Conservation (phyloP, 495 filamentous ascomycete genomes). For the Trichoderma reesei region DNA sequence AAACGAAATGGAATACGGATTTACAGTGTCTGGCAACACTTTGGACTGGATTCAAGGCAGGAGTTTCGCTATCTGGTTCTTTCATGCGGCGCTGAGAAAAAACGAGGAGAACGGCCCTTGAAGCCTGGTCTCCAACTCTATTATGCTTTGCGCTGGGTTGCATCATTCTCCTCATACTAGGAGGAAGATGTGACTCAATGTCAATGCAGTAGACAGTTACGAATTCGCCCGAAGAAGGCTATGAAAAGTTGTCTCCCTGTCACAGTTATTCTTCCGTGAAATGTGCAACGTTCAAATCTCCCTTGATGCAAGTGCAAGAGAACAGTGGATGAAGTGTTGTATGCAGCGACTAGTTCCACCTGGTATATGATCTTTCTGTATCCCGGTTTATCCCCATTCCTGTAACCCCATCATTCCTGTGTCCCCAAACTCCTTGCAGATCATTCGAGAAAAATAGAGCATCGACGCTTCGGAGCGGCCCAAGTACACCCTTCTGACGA, state of each 20-base stretch:
- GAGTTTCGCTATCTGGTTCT: conserved; percentile 27
- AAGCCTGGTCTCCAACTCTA: conserved; percentile 53
- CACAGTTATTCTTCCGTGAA: neutral
- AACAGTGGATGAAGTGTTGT: neutral
- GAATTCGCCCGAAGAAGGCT: conserved; percentile 12
- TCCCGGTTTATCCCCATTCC: neutral
- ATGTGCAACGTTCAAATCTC: neutral
- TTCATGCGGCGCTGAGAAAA: conserved; percentile 46
- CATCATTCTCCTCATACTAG: neutral
- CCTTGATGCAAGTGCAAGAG: neutral
- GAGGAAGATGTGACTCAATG: neutral
- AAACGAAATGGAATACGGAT: neutral
- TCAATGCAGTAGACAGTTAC: conserved; percentile 11
- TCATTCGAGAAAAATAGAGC: neutral
- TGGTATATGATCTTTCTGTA: neutral
- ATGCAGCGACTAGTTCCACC: neutral
- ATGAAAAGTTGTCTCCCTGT: conserved; percentile 11
- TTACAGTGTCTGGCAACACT: conserved; percentile 14
- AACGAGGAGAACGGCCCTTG: conserved; percentile 57
- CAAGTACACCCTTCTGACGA: neutral
- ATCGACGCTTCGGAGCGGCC: neutral
- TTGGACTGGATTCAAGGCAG: conserved; percentile 22
- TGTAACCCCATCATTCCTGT: neutral
- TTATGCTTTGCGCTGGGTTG: neutral
- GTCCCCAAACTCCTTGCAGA: neutral